A percentile compares a stretch with the other conserved stretches of the same genome.
phyloP scores from a whole-genome alignment of 83 land plant species.

The Diphasiastrum complanatum region DNA sequence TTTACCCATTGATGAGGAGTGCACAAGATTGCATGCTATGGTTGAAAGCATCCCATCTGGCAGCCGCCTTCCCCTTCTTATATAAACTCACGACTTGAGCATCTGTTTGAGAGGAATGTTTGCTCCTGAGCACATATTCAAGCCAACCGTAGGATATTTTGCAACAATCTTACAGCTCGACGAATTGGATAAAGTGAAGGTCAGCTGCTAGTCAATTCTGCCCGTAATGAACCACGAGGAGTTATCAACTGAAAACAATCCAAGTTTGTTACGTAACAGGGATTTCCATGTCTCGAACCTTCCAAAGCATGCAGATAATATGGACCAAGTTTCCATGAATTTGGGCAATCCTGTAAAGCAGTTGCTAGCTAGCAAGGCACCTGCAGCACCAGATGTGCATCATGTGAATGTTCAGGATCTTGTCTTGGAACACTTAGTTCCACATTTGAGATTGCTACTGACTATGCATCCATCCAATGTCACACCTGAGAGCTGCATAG shows the following conservation, averaged over 20 bases:
- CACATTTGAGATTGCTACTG: constrained; percentile 26
- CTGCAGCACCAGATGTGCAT: constrained; percentile 45
- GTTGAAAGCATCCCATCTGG: constrained; percentile 44
- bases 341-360: constrained; percentile 29
- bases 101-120: constrained; percentile 5
- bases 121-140: background rate
- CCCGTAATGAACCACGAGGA: constrained; percentile 12
- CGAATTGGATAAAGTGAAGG: constrained; percentile 40
- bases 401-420: constrained; percentile 42
- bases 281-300: no score
- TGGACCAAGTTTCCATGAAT: background rate
- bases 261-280: no score
- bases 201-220: constrained; percentile 19
- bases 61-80: constrained; percentile 57
- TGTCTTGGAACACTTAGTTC: constrained; percentile 37
- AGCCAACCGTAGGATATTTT: constrained; percentile 13
- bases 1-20: constrained; percentile 47
- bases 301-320: background rate
- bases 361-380: constrained; percentile 68
- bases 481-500: constrained; percentile 43
- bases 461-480: constrained; percentile 23
- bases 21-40: constrained; percentile 44
- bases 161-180: constrained; percentile 36
- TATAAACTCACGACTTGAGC: constrained; percentile 35
- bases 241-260: no score